Base-by-base conservation (phyloP, 352 stramenopile species). In the Pythium brachiatum region DNA sequence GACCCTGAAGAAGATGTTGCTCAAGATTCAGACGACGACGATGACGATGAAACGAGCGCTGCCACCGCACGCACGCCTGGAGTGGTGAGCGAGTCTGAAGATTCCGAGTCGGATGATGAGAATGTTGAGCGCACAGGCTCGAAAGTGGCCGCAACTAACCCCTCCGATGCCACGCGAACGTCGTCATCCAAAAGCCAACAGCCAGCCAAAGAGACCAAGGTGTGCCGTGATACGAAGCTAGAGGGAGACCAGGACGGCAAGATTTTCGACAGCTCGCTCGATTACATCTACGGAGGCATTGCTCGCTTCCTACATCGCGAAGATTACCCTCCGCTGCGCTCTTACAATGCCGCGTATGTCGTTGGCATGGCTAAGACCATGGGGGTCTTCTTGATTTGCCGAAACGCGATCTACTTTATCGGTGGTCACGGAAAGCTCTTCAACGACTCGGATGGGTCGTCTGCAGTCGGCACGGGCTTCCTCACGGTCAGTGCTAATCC, bases 391-490 rank as follows among this genome's bases (percentile, higher is more conserved):
- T 46, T 81, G 11, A 36, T 93, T 9, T 87, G 78, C 26, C 68
- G 64, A 11, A 67, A 72, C 9, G 66, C 77, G 6, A 57, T 93
- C 21, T 89, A 90, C 53, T 93, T 93, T 46, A 76, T 93, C 21
- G 72, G 79, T 41, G 81, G 81, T 0, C 90, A 89, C 52, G 62
- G 61, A 0, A 91, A 88, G 53, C 12, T 86, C 11, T 76, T 72
- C 38, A 79, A 70, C 25, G 53, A 62, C 15, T 21, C 29, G 23
- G 61, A 72, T 7, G 27, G 7, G n/a, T 23, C 54, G 13, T 12
- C 23, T 7, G 20, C 53, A 23, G 41, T n/a, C 0, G 26, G 12
- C 1, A 23, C 41, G 53, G 46, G 26, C 7, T 18, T 34, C 7
- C 18, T 56, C 2, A 27, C 50, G 25, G 9, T 41, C 8, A 47